Evolutionary conservation across 2,329 filamentous ascomycete species (phyloP), one percentile per base, ranked within the genome.

Genomic region (Colletotrichum tropicicola): DNA sequence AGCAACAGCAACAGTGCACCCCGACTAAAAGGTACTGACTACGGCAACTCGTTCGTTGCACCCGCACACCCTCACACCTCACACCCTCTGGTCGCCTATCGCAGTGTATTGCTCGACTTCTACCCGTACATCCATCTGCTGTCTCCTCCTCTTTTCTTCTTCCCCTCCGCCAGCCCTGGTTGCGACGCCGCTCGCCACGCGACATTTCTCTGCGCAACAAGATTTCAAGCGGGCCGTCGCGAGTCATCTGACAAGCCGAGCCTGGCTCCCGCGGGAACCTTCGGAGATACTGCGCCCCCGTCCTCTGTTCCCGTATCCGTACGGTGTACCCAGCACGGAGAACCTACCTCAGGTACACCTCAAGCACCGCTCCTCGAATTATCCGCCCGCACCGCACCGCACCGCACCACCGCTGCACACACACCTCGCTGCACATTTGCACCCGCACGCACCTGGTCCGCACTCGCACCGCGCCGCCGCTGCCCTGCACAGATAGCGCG

Each of bases 401-500:
- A n/a, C n/a, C n/a, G n/a, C n/a, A n/a, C n/a, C n/a, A n/a, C n/a
- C n/a, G n/a, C n/a, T n/a, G n/a, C 32, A 21, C 52, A 27, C 51
- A 19, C 37, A 30, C 51, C 51, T 54, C 37, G 25, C 23, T 35
- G 25, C 25, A 19, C 23, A 27, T 35, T 35, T 15, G 55, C 51
- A 54, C 44, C n/a, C 44, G 10, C 56, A 52, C 61, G 47, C 32
- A 48, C 43, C 48, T 27, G 47, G 54, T 48, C 56, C 58, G 43
- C 51, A 54, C 28, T 47, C 37, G 25, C 25, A 59, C 47, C 58
- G n/a, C 58, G n/a, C 43, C 23, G 17, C 44, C 23, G 35, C 32
- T 48, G 55, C 44, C 43, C 49, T 65, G 62, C 49, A 65, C 44
- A 65, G 62, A 65, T 61, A 65, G 57, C 61, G 61, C 62, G 62